Conservation (phyloP, 495 filamentous ascomycete species). For the Daldinia decipiens region DNA sequence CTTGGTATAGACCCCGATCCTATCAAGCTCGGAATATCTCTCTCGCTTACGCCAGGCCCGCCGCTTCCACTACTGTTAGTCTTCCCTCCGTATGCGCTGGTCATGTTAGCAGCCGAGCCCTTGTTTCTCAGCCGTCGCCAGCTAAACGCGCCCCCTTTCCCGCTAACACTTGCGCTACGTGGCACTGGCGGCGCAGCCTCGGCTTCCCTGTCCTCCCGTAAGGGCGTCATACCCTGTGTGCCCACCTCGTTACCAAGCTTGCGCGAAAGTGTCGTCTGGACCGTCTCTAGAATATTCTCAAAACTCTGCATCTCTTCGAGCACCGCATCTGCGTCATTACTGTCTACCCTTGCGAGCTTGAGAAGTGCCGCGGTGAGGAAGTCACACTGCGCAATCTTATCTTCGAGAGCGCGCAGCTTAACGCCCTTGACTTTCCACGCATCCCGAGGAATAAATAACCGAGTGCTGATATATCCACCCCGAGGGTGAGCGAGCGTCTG, state of each 20-base stretch:
- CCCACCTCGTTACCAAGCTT: constrained; percentile 94
- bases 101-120: constrained; percentile 72
- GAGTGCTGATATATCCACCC: constrained; percentile 90
- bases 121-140: constrained; percentile 92
- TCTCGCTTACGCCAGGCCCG: constrained; percentile 47
- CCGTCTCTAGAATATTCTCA: constrained; percentile 86
- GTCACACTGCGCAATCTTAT: constrained; percentile 95
- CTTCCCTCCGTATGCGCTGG: constrained; percentile 57
- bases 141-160: constrained; percentile 76
- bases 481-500: constrained; percentile 91
- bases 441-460: constrained; percentile 89
- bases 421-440: constrained; percentile 95
- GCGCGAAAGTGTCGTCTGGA: constrained; percentile 77
- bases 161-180: constrained; percentile 66
- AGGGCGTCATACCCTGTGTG: constrained; percentile 70
- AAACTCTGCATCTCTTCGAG: constrained; percentile 96
- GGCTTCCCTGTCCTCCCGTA: constrained; percentile 66
- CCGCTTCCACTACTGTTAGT: constrained; percentile 45
- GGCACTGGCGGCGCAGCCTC: constrained; percentile 54
- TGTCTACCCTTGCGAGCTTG: constrained; percentile 84
- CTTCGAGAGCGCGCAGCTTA: constrained; percentile 88
- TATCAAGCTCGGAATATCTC: constrained; percentile 34
- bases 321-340: constrained; percentile 87
- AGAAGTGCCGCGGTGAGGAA: constrained; percentile 88
- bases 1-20: constrained; percentile 65